Conservation (phyloP, 2,329 filamentous ascomycete genomes). For the Claviceps citrina region DNA sequence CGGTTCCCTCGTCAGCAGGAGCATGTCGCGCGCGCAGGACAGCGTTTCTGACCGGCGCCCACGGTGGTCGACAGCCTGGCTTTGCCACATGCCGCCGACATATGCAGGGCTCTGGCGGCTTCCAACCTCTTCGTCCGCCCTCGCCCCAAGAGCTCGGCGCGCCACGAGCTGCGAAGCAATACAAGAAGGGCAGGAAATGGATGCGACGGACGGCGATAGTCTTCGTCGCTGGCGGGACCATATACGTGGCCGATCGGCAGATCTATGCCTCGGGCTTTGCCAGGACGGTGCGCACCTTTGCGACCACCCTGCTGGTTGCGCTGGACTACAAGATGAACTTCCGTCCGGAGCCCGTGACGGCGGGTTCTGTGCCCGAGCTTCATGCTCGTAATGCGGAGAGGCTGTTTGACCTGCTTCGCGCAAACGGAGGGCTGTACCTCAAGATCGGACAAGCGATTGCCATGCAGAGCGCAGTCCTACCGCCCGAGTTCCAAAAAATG, state of each 20-base stretch:
- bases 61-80: not conserved
- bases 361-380: constrained; percentile 57
- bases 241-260: constrained; percentile 56
- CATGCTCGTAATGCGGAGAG: constrained; percentile 74
- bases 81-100: constrained; percentile 9
- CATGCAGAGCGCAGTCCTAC: constrained; percentile 90
- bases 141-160: constrained; percentile 64
- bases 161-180: constrained; percentile 55
- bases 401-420: constrained; percentile 63
- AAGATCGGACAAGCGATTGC: constrained; percentile 98
- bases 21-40: constrained; percentile 8
- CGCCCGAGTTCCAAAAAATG: constrained; percentile 91
- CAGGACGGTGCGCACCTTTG: constrained; percentile 70
- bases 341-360: constrained; percentile 58
- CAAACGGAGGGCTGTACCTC: constrained; percentile 85
- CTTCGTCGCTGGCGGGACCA: constrained; percentile 39
- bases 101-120: constrained; percentile 27
- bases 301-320: constrained; percentile 62
- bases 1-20: constrained; percentile 5
- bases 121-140: constrained; percentile 57
- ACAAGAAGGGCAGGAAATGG: constrained; percentile 57
- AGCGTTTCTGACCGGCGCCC: constrained; percentile 5
- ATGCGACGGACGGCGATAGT: constrained; percentile 55
- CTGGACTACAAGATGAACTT: constrained; percentile 97
- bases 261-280: constrained; percentile 66